These are phyloP conservation scores for Boletus rubropictus DNA, from an alignment of 768 basidiomycete genomes.

Conservation along the genomic window DNA sequence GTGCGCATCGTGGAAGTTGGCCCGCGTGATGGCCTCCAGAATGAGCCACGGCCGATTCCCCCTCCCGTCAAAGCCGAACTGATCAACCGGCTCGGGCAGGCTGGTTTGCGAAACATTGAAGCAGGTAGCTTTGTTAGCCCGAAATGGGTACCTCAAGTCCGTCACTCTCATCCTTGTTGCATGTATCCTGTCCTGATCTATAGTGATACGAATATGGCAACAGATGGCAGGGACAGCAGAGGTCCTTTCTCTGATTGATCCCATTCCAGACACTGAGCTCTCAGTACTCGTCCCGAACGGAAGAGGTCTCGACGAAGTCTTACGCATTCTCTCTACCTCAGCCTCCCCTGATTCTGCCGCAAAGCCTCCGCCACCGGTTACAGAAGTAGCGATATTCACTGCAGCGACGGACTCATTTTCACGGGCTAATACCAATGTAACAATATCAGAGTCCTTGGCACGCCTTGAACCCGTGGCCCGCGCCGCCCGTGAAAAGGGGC, in stretches of 20 bases:
- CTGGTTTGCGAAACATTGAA: slow-evolving; percentile 70
- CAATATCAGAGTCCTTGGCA: slow-evolving; percentile 62
- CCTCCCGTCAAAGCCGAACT: slow-evolving; percentile 74
- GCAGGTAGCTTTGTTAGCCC: slow-evolving; percentile 89
- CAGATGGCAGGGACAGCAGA: slow-evolving; percentile 87
- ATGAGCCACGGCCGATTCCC: slow-evolving; percentile 70
- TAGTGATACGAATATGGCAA: not conserved
- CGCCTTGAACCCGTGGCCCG: slow-evolving; percentile 57
- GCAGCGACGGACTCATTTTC: slow-evolving; percentile 85
- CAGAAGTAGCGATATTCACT: slow-evolving; percentile 87
- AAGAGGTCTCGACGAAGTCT: slow-evolving; percentile 66
- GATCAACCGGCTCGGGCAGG: slow-evolving; percentile 63
- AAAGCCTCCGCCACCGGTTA: slow-evolving; percentile 46
- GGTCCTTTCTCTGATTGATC: slow-evolving; percentile 56
- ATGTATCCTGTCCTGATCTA: not conserved
- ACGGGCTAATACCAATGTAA: slow-evolving; percentile 77
- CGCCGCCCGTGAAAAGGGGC: slow-evolving; percentile 51
- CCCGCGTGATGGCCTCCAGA: slow-evolving; percentile 88
- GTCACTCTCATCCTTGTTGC: slow-evolving; percentile 4
- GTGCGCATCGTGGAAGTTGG: slow-evolving; percentile 79
- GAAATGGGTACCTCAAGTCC: slow-evolving; percentile 86
- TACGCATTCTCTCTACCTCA: slow-evolving; percentile 43
- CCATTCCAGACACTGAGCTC: slow-evolving; percentile 52
- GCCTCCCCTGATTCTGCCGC: slow-evolving; percentile 25
- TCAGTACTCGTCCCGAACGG: slow-evolving; percentile 80